phyloP scores from a whole-genome alignment of 1,284 basidiomycete species.

The Cutaneotrichosporon spelunceum region DNA sequence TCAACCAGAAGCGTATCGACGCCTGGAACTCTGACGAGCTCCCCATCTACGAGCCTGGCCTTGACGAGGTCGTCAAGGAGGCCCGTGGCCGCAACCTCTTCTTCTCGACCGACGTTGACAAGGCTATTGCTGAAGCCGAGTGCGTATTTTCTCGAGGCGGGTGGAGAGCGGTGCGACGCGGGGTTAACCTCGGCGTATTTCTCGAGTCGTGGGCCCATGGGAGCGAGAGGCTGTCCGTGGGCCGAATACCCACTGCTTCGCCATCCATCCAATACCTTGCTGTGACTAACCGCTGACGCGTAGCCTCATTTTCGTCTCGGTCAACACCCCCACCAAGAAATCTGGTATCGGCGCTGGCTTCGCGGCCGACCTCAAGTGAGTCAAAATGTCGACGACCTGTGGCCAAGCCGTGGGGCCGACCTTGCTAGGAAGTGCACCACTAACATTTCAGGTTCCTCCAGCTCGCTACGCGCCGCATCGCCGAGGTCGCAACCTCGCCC shows the following conservation, averaged over 20 bases:
- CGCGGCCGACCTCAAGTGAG: slow-evolving; percentile 94
- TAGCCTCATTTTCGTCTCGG: slow-evolving; percentile 59
- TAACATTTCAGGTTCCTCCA: slow-evolving; percentile 75
- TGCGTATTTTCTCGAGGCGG: slow-evolving; percentile 28
- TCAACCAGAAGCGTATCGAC: slow-evolving; percentile 90
- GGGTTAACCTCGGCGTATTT: neutral
- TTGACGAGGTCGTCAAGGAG: slow-evolving; percentile 85
- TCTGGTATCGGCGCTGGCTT: slow-evolving; percentile 93
- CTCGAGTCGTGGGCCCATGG: neutral
- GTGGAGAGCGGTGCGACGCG: neutral
- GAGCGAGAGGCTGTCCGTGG: neutral
- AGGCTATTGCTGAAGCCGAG: slow-evolving; percentile 87
- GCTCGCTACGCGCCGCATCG: slow-evolving; percentile 91
- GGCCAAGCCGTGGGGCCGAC: neutral
- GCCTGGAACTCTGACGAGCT: slow-evolving; percentile 78
- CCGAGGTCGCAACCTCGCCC: slow-evolving; percentile 78
- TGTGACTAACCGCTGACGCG: slow-evolving; percentile 6
- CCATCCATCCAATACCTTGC: neutral
- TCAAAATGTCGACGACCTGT: slow-evolving; percentile 13
- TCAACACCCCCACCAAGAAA: slow-evolving; percentile 98
- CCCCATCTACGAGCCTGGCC: slow-evolving; percentile 91
- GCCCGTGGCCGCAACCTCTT: slow-evolving; percentile 93
- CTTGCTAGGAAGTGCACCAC: neutral
- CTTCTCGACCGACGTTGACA: slow-evolving; percentile 94
- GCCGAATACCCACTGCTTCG: neutral